These are phyloP conservation scores for Phanerochaete carnosa DNA, from an alignment of 768 basidiomycete genomes.

Conservation along the genomic window DNA sequence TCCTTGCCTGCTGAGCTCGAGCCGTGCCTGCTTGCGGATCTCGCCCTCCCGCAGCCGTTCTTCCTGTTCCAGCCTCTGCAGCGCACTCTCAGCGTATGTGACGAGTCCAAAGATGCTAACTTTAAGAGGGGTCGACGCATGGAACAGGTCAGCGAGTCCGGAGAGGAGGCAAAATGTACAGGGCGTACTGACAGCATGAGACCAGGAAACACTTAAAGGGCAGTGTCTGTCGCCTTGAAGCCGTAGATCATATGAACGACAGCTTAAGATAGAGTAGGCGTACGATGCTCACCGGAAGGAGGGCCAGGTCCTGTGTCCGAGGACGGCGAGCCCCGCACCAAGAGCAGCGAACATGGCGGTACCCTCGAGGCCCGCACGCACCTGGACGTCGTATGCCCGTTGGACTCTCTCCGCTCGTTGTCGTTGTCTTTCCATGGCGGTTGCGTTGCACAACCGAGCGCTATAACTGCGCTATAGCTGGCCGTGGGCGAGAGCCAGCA, in stretches of 20 bases:
- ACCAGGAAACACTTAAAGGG: constrained; percentile 81
- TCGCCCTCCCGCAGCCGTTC: constrained; percentile 65
- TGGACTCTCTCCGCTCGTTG: constrained; percentile 22
- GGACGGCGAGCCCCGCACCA: constrained; percentile 56
- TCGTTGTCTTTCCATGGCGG: neutral
- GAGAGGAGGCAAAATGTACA: too few species aligned
- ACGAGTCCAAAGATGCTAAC: constrained; percentile 68
- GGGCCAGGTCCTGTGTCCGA: constrained; percentile 73
- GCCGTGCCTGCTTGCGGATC: constrained; percentile 68
- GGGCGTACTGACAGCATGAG: constrained; percentile 51
- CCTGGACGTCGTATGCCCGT: constrained; percentile 22
- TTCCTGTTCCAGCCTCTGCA: constrained; percentile 65
- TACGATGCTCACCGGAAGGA: constrained; percentile 52
- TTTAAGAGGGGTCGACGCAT: too few species aligned
- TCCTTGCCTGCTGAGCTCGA: constrained; percentile 72
- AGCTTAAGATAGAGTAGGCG: neutral
- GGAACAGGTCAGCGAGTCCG: neutral
- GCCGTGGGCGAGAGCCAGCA: too few species aligned
- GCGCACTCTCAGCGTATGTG: constrained; percentile 72
- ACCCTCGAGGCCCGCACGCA: constrained; percentile 38
- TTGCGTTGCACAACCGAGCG: too few species aligned
- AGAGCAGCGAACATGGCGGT: constrained; percentile 48
- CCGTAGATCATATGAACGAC: neutral
- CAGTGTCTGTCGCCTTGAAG: constrained; percentile 67
- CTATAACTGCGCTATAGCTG: too few species aligned